Evolutionary conservation across 805 yeast species (phyloP).

Genomic region (Kodamaea restingae): DNA sequence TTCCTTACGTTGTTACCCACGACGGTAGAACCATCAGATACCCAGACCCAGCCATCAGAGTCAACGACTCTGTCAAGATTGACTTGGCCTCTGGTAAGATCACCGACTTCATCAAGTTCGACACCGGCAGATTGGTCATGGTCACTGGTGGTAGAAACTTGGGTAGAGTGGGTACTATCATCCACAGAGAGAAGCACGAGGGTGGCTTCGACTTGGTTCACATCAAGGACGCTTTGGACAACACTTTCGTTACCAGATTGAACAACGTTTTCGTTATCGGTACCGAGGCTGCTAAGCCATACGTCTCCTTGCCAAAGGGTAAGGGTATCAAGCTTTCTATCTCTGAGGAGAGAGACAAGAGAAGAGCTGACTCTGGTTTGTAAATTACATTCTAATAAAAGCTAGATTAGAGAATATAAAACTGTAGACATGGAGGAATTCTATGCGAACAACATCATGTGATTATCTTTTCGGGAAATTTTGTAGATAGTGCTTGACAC

Average conservation of each 20-base stretch:
- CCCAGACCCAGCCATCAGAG: constrained; percentile 23
- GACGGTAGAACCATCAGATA: constrained; percentile 27
- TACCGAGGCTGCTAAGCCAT: constrained; percentile 40
- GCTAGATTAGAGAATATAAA: not conserved
- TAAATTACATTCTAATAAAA: constrained; percentile 13
- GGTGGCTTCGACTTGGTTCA: constrained; percentile 43
- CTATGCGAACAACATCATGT: too few species aligned
- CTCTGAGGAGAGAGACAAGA: constrained; percentile 43
- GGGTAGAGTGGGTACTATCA: constrained; percentile 42
- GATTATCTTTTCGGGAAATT: not conserved
- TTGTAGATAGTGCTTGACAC: not conserved
- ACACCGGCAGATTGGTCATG: constrained; percentile 40
- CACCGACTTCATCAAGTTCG: constrained; percentile 35
- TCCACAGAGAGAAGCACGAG: constrained; percentile 42
- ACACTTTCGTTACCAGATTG: constrained; percentile 42
- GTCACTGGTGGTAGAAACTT: constrained; percentile 43
- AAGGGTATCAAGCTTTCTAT: constrained; percentile 42
- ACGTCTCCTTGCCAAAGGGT: constrained; percentile 42
- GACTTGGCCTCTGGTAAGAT: constrained; percentile 25
- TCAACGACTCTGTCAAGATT: constrained; percentile 24
- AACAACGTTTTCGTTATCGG: constrained; percentile 40
- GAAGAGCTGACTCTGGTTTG: constrained; percentile 40
- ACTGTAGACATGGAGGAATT: not conserved
- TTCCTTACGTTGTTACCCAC: constrained; percentile 26
- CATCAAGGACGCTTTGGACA: constrained; percentile 39